Evolutionary conservation across 139 green algal genomes (phyloP).

Genomic region (Spirogloea muscicola): DNA sequence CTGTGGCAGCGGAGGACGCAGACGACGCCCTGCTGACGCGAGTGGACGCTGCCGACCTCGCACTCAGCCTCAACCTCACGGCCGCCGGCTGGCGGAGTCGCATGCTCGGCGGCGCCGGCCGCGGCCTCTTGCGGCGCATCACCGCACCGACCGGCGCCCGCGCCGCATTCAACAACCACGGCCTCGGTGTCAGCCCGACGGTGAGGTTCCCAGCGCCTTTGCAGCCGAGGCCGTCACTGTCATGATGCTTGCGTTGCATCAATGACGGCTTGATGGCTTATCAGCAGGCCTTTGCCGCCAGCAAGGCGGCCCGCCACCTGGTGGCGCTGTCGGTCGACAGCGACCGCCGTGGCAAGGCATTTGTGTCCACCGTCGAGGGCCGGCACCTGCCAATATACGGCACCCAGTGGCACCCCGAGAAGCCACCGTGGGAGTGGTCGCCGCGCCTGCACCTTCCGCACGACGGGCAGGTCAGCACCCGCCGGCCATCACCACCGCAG

Average conservation of each 20-base stretch:
- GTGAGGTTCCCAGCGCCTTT: no score
- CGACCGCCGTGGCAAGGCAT: conserved; percentile 34
- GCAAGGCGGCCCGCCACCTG: conserved; percentile 13
- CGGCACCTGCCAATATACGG: conserved; percentile 28
- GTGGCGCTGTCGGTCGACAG: conserved; percentile 35
- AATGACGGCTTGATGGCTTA: no score
- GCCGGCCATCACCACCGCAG: no score
- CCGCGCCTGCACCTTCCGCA: conserved; percentile 19
- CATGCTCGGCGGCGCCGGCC: conserved; percentile 21
- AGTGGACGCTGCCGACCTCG: conserved; percentile 38
- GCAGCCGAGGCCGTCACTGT: no score
- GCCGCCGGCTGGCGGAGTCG: conserved; percentile 20
- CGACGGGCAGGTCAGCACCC: no score
- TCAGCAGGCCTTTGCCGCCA: conserved; percentile 16
- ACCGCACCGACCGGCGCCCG: conserved; percentile 31
- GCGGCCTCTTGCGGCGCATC: conserved; percentile 37
- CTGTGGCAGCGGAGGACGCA: not conserved
- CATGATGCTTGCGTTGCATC: no score
- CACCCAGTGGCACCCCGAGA: conserved; percentile 44
- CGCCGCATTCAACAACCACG: conserved; percentile 46
- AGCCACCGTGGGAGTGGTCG: conserved; percentile 39
- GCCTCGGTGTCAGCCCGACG: conserved; percentile 32
- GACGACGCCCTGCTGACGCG: not conserved
- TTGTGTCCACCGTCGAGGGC: conserved; percentile 40
- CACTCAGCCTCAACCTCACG: conserved; percentile 39